These are phyloP conservation scores for Xanthoconium purpureum DNA, from an alignment of 768 basidiomycete genomes.

Conservation along the genomic window DNA sequence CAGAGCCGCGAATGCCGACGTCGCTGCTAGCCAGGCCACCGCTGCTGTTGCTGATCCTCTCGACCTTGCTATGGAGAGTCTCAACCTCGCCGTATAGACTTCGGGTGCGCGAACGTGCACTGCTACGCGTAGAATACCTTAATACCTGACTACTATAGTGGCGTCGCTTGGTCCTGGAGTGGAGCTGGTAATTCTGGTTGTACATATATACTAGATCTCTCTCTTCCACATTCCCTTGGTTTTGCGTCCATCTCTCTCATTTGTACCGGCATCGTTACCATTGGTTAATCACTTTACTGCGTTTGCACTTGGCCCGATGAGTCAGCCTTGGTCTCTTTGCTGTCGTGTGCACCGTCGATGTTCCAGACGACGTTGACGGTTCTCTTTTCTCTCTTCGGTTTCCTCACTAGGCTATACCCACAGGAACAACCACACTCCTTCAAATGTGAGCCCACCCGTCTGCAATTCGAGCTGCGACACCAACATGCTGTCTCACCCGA, in stretches of 20 bases:
- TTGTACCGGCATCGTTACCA: background rate
- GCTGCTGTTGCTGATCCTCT: conserved; percentile 51
- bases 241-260: background rate
- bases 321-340: conserved; percentile 9
- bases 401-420: conserved; percentile 14
- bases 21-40: conserved; percentile 35
- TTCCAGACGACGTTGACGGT: conserved; percentile 45
- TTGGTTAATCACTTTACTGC: background rate
- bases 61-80: conserved; percentile 60
- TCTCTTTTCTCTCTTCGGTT: conserved; percentile 41
- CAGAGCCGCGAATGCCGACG: conserved; percentile 35
- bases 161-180: background rate
- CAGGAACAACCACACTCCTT: background rate
- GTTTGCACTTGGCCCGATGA: conserved; percentile 10
- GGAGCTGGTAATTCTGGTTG: conserved; percentile 5
- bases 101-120: background rate
- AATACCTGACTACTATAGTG: conserved; percentile 9
- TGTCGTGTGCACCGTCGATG: conserved; percentile 20
- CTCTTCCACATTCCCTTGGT: background rate
- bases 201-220: background rate
- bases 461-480: conserved; percentile 58
- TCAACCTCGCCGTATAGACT: conserved; percentile 30
- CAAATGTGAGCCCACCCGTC: conserved; percentile 18
- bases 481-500: conserved; percentile 51
- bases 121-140: conserved; percentile 11